Percentiles rank a stretch among this genome's conserved stretches.
phyloP scores from a whole-genome alignment of 179 eudicot species.

The Camellia oleifera region DNA sequence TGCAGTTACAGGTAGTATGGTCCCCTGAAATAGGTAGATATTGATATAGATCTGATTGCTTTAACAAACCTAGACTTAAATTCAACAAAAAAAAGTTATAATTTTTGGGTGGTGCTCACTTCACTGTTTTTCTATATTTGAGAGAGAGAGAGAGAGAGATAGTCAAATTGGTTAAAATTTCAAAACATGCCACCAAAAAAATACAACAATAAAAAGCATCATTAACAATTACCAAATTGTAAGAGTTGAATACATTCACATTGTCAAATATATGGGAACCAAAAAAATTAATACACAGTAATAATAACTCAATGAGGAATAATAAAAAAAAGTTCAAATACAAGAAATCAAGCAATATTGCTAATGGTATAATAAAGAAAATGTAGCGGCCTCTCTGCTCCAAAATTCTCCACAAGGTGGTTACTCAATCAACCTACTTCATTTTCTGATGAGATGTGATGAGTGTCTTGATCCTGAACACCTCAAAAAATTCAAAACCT shows the following conservation, averaged over 20 bases:
- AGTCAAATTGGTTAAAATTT: too few relatives aligned
- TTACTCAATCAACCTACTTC: background rate
- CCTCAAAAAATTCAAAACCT: background rate
- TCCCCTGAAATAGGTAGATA: too few relatives aligned
- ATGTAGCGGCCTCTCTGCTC: background rate
- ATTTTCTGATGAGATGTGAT: background rate
- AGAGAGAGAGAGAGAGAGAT: too few relatives aligned
- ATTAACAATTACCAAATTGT: background rate
- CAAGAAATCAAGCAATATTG: background rate
- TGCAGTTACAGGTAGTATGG: too few relatives aligned
- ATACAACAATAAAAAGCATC: too few relatives aligned
- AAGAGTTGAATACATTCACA: background rate
- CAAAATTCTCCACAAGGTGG: background rate
- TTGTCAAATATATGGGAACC: background rate
- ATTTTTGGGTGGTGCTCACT: too few relatives aligned
- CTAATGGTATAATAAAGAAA: too few relatives aligned
- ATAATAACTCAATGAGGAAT: background rate
- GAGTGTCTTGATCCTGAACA: background rate
- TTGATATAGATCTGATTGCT: too few relatives aligned
- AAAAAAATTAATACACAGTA: background rate
- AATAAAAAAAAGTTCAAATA: background rate
- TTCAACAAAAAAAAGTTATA: too few relatives aligned
- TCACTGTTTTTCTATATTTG: too few relatives aligned
- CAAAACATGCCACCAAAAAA: background rate
- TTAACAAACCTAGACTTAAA: too few relatives aligned